Evolutionary conservation across 495 filamentous ascomycete species (phyloP).

Genomic region (Hypoxylon rickii): DNA sequence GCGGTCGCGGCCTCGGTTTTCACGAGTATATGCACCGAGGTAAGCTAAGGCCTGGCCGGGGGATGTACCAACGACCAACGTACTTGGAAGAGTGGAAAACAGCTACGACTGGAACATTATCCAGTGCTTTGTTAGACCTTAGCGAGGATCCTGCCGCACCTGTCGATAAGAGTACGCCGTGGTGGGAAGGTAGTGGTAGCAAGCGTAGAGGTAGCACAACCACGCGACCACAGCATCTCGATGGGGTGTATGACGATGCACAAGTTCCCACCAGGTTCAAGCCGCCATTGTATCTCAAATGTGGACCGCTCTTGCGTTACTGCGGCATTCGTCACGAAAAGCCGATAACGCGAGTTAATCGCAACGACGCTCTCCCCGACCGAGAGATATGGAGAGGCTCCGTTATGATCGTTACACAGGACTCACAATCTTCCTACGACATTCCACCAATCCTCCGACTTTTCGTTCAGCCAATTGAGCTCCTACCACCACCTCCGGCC

Average conservation of each 20-base stretch:
- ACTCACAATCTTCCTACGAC: constrained; percentile 80
- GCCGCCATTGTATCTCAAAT: constrained; percentile 82
- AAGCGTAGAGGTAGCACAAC: constrained; percentile 46
- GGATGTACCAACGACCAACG: constrained; percentile 49
- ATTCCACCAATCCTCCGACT: constrained; percentile 74
- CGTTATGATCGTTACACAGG: constrained; percentile 90
- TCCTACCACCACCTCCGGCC: constrained; percentile 78
- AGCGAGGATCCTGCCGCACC: constrained; percentile 41
- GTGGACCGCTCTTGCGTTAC: constrained; percentile 87
- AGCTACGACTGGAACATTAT: constrained; percentile 55
- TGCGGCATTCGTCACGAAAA: constrained; percentile 72
- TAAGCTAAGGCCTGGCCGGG: constrained; percentile 46
- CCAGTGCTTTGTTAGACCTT: constrained; percentile 54
- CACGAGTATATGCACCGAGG: constrained; percentile 51
- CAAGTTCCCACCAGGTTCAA: constrained; percentile 72
- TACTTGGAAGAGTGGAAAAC: constrained; percentile 65
- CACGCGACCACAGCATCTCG: constrained; percentile 45
- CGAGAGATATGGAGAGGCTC: constrained; percentile 90
- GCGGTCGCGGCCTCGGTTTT: constrained; percentile 43
- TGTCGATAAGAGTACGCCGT: constrained; percentile 49
- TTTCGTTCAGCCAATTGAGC: constrained; percentile 83
- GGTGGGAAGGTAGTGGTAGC: constrained; percentile 56
- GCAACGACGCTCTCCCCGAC: constrained; percentile 47
- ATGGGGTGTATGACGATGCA: constrained; percentile 56
- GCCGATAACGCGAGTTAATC: constrained; percentile 36